Base-by-base conservation (phyloP, 805 yeast species). In the Yueomyces sp. region DNA sequence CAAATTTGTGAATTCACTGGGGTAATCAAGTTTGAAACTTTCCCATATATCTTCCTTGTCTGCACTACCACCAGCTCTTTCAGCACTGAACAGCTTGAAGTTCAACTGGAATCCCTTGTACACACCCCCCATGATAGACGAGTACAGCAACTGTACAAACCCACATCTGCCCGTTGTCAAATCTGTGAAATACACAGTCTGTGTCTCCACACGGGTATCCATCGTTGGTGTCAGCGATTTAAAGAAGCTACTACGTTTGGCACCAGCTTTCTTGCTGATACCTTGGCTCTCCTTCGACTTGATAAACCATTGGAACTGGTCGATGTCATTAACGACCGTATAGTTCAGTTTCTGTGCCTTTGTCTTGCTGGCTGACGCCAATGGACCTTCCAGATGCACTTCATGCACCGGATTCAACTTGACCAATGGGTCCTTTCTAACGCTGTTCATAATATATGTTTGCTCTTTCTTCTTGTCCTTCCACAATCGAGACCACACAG, bases 61-160 rank as follows among this genome's bases (percentile, higher is more conserved):
- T 3, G 55, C 52, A 38, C 33, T 43, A 11, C 45, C 47, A 9
- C 19, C 19, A 11, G 38, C 38, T 19, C 44, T 45, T 28, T 40
- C 43, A 19, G 44, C 38, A 38, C 52, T 47, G 40, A 59, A 70
- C 42, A 73, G 60, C 45, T 74, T 66, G 48, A 72, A 72, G 43
- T 75, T 73, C 49, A 73, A 65, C 50, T 73, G 77, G 27, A 76
- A 74, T 11, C 77, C 73, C 42, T 70, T 70, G 53, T 72, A 72
- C 28, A 74, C 63, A 3, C 77, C 77, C 19, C 56, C 59, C 69
- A 74, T 62, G 26, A 74, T 63, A 49, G 67, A 70, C 38, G 77
- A 72, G 55, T 72, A 73, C 44, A 74, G 66, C 30, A 74, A 57
- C 55, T 74, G 79, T 12, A 76, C 70, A 51, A 74, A 72, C 0